Evolutionary conservation across 2,329 filamentous ascomycete species (phyloP).

Genomic region (Fusarium secorum): DNA sequence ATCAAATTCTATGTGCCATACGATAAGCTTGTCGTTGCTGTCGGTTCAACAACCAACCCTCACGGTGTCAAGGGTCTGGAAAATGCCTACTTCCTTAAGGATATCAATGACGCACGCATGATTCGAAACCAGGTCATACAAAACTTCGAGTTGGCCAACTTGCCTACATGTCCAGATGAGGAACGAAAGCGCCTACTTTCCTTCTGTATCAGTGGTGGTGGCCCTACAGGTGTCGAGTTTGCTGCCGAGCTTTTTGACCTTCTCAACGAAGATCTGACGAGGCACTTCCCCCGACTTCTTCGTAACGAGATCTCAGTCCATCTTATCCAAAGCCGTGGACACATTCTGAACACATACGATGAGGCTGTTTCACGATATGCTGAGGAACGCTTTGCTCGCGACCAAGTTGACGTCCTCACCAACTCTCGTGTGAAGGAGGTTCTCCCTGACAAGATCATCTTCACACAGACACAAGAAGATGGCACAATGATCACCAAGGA

Average conservation of each 20-base stretch:
- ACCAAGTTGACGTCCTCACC: slow-evolving; percentile 89
- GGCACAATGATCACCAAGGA: slow-evolving; percentile 86
- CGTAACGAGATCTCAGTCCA: slow-evolving; percentile 98
- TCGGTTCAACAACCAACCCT: slow-evolving; percentile 91
- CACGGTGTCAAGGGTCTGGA: slow-evolving; percentile 96
- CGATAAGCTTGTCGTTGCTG: slow-evolving; percentile 92
- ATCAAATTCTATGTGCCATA: slow-evolving; percentile 93
- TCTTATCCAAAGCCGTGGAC: slow-evolving; percentile 90
- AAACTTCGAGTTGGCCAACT: slow-evolving; percentile 88
- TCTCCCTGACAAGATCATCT: slow-evolving; percentile 81
- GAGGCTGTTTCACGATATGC: slow-evolving; percentile 93
- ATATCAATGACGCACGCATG: slow-evolving; percentile 87
- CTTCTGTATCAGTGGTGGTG: slow-evolving; percentile 95
- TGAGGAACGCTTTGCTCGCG: slow-evolving; percentile 87
- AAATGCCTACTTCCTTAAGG: slow-evolving; percentile 93
- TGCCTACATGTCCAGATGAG: slow-evolving; percentile 90
- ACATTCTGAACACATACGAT: slow-evolving; percentile 98
- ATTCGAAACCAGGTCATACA: slow-evolving; percentile 89
- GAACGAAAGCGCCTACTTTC: slow-evolving; percentile 88
- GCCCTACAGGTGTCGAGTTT: slow-evolving; percentile 77
- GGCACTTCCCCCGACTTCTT: slow-evolving; percentile 86
- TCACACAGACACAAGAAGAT: slow-evolving; percentile 79
- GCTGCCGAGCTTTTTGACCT: slow-evolving; percentile 96
- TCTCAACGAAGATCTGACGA: slow-evolving; percentile 89
- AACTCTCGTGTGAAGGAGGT: slow-evolving; percentile 95